Evolutionary conservation across 2,329 filamentous ascomycete species (phyloP).

Genomic region (Colletotrichum lini): DNA sequence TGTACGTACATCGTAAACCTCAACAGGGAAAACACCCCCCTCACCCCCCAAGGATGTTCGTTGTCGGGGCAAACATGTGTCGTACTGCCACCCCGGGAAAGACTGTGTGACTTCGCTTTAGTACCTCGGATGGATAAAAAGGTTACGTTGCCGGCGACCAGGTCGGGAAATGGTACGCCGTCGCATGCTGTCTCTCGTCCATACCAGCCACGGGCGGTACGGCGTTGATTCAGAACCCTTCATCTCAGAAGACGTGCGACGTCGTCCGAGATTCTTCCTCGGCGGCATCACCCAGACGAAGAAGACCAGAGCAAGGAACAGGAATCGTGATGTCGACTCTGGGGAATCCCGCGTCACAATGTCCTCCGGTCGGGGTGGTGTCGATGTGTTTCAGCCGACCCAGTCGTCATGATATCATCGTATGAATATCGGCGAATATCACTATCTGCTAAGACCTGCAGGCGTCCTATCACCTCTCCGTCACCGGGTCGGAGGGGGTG

Average conservation of each 20-base stretch:
- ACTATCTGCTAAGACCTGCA: slow-evolving; percentile 10
- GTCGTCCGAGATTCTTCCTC: slow-evolving; percentile 4
- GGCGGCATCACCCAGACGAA: slow-evolving; percentile 10
- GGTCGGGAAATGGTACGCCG: slow-evolving; percentile 18
- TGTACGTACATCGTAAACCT: neutral
- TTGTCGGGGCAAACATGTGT: slow-evolving; percentile 22
- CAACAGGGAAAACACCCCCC: neutral
- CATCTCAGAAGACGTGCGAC: slow-evolving; percentile 22
- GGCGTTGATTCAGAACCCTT: slow-evolving; percentile 28
- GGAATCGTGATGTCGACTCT: slow-evolving; percentile 12
- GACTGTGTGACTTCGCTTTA: neutral
- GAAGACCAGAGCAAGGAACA: neutral
- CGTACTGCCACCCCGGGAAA: slow-evolving; percentile 1
- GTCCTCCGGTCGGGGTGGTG: slow-evolving; percentile 2
- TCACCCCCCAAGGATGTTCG: slow-evolving; percentile 11
- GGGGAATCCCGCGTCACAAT: slow-evolving; percentile 3
- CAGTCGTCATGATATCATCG: slow-evolving; percentile 28
- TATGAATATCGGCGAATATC: slow-evolving; percentile 11
- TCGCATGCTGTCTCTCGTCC: slow-evolving; percentile 36
- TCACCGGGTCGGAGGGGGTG: slow-evolving; percentile 17
- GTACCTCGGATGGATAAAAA: slow-evolving; percentile 15
- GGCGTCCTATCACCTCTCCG: neutral
- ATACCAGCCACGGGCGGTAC: slow-evolving; percentile 30
- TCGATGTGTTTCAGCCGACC: slow-evolving; percentile 29
- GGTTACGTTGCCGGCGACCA: slow-evolving; percentile 9